Percentiles rank a stretch among this genome's conserved stretches.
Evolutionary conservation across 1,284 basidiomycete genomes (phyloP).

Genomic region (Malassezia dermatis): DNA sequence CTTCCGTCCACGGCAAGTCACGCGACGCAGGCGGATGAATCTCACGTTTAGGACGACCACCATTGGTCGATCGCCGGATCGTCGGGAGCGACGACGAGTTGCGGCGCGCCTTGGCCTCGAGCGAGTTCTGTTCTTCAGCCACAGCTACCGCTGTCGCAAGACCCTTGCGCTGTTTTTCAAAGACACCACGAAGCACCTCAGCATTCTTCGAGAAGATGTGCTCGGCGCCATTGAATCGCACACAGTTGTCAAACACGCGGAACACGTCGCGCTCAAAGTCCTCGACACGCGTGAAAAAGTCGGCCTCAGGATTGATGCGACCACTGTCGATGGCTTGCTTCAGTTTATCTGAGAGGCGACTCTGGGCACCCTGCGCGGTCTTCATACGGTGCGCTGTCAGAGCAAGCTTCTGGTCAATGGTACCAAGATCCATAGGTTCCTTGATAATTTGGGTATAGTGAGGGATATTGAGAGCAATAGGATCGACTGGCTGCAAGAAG

Average conservation of each 20-base stretch:
- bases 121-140: constrained; percentile 42
- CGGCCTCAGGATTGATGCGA: constrained; percentile 24
- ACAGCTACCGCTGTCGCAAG: constrained; percentile 48
- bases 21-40: constrained; percentile 89
- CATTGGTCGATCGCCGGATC: constrained; percentile 57
- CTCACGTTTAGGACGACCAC: constrained; percentile 84
- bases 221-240: constrained; percentile 79
- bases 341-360: constrained; percentile 30
- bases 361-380: constrained; percentile 17
- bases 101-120: constrained; percentile 53
- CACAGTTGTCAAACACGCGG: constrained; percentile 74
- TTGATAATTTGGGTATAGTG: constrained; percentile 81
- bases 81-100: constrained; percentile 66
- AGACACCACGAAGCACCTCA: constrained; percentile 67
- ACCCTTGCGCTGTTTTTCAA: constrained; percentile 65
- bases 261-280: constrained; percentile 40
- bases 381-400: constrained; percentile 34
- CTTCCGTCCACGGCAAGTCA: constrained; percentile 73
- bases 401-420: constrained; percentile 68
- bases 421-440: constrained; percentile 88
- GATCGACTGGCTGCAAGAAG: constrained; percentile 81
- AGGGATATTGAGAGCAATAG: constrained; percentile 76
- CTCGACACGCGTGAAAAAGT: constrained; percentile 28
- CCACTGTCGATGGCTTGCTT: constrained; percentile 26
- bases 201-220: constrained; percentile 71